Evolutionary conservation across 1,139 yeast genomes (phyloP), one percentile per base, ranked within the genome.

Genomic region (Komagataea norvegica): DNA sequence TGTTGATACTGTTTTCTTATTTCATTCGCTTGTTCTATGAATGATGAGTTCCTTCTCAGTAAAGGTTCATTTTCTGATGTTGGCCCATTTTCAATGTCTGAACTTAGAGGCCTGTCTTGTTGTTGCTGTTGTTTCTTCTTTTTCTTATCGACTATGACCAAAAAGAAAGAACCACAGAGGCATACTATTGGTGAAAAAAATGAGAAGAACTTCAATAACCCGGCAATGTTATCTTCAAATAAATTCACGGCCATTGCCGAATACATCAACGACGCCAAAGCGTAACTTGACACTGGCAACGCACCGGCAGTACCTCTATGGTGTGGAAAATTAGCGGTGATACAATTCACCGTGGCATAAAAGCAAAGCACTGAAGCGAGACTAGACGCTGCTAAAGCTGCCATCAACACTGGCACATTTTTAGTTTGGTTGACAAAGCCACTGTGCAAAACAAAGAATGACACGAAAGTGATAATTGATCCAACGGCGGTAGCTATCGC

Each of bases 271-370:
- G 67, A 64, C 4, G 68, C 70, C 44, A 77, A 59, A 0, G 82
- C 84, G 54, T 69, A 77, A 3, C 75, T 62, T 24, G 81, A 68
- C 3, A 76, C 79, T 1, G 83, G 83, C 16, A 73, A 62, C 1
- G 81, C 77, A 5, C 79, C 78, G 4, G 89, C 89, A 5, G 78
- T 68, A 14, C 91, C 91, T 49, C 82, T 66, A 51, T 79, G 77
- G 25, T 70, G 61, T 0, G 89, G 88, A 47, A 81, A 82, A 54
- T 81, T 81, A 3, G 82, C 64, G 16, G 84, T 82, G 3, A 83
- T 74, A 8, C 82, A 79, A 46, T 81, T 82, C 42, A 82, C 67
- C 2, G 86, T 71, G 2, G 88, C 69, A 51, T 77, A 81, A 55
- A 74, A 81, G 3, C 80, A 68, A 4, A 74, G 64, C 7, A 80